A percentile compares a stretch with the other conserved stretches of the same genome.
Evolutionary conservation across 2,329 filamentous ascomycete species (phyloP).

Genomic region (Penicillium vulpinum): DNA sequence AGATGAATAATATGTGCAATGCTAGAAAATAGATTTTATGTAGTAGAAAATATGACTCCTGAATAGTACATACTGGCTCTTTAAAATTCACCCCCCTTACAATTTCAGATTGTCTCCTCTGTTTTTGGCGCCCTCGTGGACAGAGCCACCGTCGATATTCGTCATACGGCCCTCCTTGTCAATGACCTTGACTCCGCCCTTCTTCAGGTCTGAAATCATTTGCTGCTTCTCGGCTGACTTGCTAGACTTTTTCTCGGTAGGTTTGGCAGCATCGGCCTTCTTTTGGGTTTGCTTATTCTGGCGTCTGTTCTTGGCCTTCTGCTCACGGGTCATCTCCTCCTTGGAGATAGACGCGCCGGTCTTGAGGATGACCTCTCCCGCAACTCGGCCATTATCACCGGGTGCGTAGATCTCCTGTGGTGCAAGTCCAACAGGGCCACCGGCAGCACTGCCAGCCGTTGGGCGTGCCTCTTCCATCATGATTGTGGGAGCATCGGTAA

Average conservation of each 20-base stretch:
- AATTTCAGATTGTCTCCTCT: slow-evolving; percentile 39
- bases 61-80: slow-evolving; percentile 8
- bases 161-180: slow-evolving; percentile 84
- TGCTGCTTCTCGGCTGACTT: slow-evolving; percentile 50
- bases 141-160: slow-evolving; percentile 79
- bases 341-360: slow-evolving; percentile 73
- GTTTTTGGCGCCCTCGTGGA: slow-evolving; percentile 39
- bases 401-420: slow-evolving; percentile 92
- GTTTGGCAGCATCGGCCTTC: slow-evolving; percentile 58
- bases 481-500: slow-evolving; percentile 87
- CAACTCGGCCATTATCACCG: slow-evolving; percentile 62
- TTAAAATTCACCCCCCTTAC: slow-evolving; percentile 17
- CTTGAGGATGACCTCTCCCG: slow-evolving; percentile 74
- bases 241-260: slow-evolving; percentile 47
- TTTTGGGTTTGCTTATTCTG: slow-evolving; percentile 83
- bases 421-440: slow-evolving; percentile 68
- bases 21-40: slow-evolving; percentile 11
- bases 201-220: slow-evolving; percentile 69
- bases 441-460: slow-evolving; percentile 67
- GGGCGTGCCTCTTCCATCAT: slow-evolving; percentile 95
- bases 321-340: slow-evolving; percentile 85
- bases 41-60: slow-evolving; percentile 6
- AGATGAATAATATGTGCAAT: slow-evolving; percentile 10
- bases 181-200: slow-evolving; percentile 87
- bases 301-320: slow-evolving; percentile 73